Evolutionary conservation across 768 basidiomycete genomes (phyloP), one percentile per base, ranked within the genome.

Genomic region (Lactarius pseudohatsudake): DNA sequence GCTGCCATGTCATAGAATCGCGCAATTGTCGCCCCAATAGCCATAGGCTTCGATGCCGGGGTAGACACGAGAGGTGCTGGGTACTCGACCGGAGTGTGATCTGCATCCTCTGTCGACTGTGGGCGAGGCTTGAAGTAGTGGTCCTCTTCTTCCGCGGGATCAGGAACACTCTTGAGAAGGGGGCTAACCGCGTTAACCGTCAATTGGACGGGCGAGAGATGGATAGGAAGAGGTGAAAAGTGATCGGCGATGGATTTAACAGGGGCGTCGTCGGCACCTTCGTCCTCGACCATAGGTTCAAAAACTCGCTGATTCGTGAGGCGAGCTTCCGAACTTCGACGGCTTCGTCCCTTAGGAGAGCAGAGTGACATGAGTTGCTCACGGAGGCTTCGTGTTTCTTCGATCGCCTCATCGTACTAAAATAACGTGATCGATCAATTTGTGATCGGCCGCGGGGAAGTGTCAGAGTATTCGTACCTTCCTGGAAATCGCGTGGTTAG

Each of bases 171-270:
- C 54, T 60, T 65, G 55, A 69, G n/a, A 47, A 70, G 60, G 7
- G 70, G 70, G 43, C 70, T 65, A n/a, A 70, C 61, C 3, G 67
- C 22, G n/a, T 64, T 59, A n/a, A 62, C 18, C 20, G 58, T 41
- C 28, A 59, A 20, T 20, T 60, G 70, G 13, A 69, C 32, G 2
- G 70, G 70, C 32, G 70, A 70, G 68, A 70, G 68, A 54, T 70
- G 67, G 45, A 65, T 38, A n/a, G 68, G 68, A 54, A 70, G 70
- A 0, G 70, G 70, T 1, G 70, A 69, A 62, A 70, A 70, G 68
- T 63, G 70, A 40, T 65, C 64, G 20, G 50, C 45, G 20, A 60
- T 38, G 34, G 61, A 45, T 40, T 61, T 68, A 32, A 64, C 15
- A 20, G 58, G 38, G 13, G 32, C 32, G 15, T 67, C 62, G 41